Evolutionary conservation across 257 asterid species (phyloP).

Genomic region (Agastache rugosa): DNA sequence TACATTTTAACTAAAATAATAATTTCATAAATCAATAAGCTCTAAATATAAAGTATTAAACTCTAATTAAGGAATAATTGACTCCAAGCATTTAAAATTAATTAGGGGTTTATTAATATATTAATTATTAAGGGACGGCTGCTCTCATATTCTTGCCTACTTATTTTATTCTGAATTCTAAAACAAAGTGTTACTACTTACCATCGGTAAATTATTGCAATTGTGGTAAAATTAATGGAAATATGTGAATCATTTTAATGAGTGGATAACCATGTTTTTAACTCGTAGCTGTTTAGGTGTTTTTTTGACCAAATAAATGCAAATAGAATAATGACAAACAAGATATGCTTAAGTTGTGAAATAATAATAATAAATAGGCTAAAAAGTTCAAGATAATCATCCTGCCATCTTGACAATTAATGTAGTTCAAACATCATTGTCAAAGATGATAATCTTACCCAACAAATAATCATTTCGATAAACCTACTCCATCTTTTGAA

Average conservation of each 20-base stretch:
- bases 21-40: background rate
- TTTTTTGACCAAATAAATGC: background rate
- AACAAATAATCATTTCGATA: conserved; percentile 4
- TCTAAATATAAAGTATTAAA: no score
- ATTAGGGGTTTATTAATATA: no score
- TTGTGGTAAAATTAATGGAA: background rate
- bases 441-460: background rate
- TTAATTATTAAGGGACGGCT: no score
- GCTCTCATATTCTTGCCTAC: no score
- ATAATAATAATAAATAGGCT: background rate
- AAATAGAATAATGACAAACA: background rate
- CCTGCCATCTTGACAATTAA: background rate
- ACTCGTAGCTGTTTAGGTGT: background rate
- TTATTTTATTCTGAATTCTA: no score
- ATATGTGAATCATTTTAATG: background rate
- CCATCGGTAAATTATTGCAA: background rate
- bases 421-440: conserved; percentile 18
- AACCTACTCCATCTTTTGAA: background rate
- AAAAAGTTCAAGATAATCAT: background rate
- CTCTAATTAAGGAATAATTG: no score
- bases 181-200: no score
- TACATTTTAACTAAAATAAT: no score
- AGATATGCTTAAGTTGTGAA: background rate
- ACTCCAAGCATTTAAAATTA: no score
- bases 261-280: background rate